Base-by-base conservation (phyloP, 495 filamentous ascomycete species). In the Penicillium odoratum region DNA sequence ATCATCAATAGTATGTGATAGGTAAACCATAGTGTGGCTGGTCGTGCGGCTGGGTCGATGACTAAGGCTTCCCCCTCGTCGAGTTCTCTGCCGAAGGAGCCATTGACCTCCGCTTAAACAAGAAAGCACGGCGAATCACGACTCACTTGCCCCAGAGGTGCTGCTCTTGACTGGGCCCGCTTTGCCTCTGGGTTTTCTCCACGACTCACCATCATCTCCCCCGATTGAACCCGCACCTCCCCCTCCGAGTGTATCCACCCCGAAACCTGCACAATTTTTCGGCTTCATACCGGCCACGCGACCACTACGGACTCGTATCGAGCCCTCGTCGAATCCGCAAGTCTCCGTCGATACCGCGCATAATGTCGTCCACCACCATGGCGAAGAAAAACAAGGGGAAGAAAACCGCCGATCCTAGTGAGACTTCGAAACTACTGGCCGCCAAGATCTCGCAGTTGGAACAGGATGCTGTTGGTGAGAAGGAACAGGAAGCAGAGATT, bases 381-480 rank as follows among this genome's bases (percentile, higher is more conserved):
- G 77, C 74, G 7, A 79, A 79, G 63, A 81, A 72, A 90, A 91
- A 83, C 89, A 91, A 79, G 81, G 83, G 60, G 88, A 91, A 82
- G 77, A 90, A 90, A 73, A 70, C 82, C 30, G 74, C 88, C 31
- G 92, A 96, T 70, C 87, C 90, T 40, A 88, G 81, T 62, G 92
- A 97, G 64, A 90, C 91, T 10, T 89, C 88, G 40, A 97, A 97
- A 75, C 81, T 96, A 55, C 82, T 98, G 48, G 88, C 91, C 29
- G 91, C 92, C 30, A 92, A 93, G 72, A 97, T 98, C 62, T 93
- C 92, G 26, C 95, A 98, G 78, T 75, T 98, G 61, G 94, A 98
- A 72, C 86, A 88, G 38, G 92, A 97, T 80, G 87, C 88, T 51
- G 92, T 92, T 25, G 90, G 90, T 52, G 93, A 97, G 62, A 96